These are phyloP conservation scores for Medicago lupulina DNA, from an alignment of 306 rosid genomes.

Conservation along the genomic window DNA sequence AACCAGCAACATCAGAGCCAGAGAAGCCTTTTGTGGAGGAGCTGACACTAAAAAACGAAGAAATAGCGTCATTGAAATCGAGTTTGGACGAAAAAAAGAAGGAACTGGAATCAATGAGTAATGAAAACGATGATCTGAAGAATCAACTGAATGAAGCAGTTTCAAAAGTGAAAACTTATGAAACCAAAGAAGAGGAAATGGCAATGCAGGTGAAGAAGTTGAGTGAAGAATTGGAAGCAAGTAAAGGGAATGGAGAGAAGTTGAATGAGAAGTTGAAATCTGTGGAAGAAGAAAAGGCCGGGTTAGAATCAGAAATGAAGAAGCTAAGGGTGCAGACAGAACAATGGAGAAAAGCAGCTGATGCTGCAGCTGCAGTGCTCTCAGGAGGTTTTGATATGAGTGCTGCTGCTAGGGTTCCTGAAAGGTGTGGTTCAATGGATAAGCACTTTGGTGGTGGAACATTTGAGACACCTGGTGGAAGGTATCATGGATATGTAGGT, in stretches of 20 bases:
- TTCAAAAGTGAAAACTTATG: constrained; percentile 51
- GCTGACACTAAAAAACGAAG: constrained; percentile 52
- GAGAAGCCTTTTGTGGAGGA: constrained; percentile 56
- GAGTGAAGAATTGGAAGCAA: constrained; percentile 62
- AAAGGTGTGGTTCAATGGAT: constrained; percentile 88
- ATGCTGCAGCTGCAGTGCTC: constrained; percentile 89
- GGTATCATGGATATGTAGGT: constrained; percentile 69
- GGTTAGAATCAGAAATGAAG: constrained; percentile 77
- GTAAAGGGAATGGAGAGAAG: constrained; percentile 48
- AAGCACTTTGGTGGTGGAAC: constrained; percentile 68
- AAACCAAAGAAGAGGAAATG: constrained; percentile 61
- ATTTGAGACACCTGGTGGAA: constrained; percentile 64
- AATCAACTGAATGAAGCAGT: constrained; percentile 58
- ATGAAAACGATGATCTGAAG: constrained; percentile 59
- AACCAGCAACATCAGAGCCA: constrained; percentile 42
- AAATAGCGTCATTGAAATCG: constrained; percentile 51
- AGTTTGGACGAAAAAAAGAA: constrained; percentile 65
- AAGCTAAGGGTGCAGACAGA: constrained; percentile 85
- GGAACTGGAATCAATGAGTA: constrained; percentile 47
- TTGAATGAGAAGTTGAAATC: constrained; percentile 60
- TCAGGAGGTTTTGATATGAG: constrained; percentile 72
- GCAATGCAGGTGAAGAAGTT: constrained; percentile 48
- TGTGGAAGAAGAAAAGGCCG: constrained; percentile 64
- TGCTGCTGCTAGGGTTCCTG: constrained; percentile 60
- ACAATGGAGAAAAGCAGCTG: constrained; percentile 93